These are phyloP conservation scores for Cercophora sp. DNA, from an alignment of 495 filamentous ascomycete species.

Conservation along the genomic window DNA sequence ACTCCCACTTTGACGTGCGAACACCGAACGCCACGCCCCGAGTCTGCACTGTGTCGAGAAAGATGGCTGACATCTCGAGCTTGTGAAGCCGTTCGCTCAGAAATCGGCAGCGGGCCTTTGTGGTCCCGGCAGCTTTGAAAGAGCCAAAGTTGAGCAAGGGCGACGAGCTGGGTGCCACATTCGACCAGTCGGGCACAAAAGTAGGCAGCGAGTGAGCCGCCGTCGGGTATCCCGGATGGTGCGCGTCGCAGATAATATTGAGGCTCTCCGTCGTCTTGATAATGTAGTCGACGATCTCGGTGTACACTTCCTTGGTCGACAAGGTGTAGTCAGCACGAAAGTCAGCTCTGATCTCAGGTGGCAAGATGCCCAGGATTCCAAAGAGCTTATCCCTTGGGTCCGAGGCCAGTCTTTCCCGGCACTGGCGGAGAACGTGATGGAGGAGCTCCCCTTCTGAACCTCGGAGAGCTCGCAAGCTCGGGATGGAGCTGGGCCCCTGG, in stretches of 20 bases:
- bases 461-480: not conserved
- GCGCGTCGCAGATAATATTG: not conserved
- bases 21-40: not conserved
- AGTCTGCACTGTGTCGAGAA: not conserved
- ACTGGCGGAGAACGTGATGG: not conserved
- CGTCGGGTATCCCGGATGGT: not conserved
- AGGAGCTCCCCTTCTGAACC: not conserved
- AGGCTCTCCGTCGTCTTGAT: conserved; percentile 1
- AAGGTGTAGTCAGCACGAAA: conserved; percentile 4
- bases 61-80: conserved; percentile 1
- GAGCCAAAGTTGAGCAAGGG: not conserved
- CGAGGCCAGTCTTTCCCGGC: not conserved
- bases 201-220: not conserved
- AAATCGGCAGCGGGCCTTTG: conserved; percentile 1
- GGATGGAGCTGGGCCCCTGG: not conserved
- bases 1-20: not conserved
- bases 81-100: not conserved
- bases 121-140: not conserved
- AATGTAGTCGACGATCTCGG: conserved; percentile 2
- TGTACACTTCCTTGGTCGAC: conserved; percentile 1
- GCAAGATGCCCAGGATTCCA: conserved; percentile 1
- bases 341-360: not conserved
- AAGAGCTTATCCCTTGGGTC: conserved; percentile 6
- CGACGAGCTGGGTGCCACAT: not conserved
- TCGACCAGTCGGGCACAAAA: conserved; percentile 7